phyloP scores from a whole-genome alignment of 2,329 filamentous ascomycete genomes.

The Fusarium sp. region DNA sequence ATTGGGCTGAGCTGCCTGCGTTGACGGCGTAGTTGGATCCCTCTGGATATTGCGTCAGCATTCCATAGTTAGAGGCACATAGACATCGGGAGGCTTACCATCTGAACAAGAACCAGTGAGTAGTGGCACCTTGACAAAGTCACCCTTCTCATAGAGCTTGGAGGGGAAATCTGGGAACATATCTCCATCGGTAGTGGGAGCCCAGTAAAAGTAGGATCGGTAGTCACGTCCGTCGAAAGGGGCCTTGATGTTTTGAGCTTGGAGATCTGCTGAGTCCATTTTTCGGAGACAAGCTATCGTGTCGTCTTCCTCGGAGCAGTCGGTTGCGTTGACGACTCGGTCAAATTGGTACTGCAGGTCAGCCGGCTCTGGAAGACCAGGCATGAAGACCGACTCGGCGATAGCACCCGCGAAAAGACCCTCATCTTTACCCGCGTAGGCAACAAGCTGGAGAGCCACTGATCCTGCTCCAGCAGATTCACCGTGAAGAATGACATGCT shows the following conservation, averaged over 20 bases:
- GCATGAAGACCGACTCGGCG: slow-evolving; percentile 63
- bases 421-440: slow-evolving; percentile 59
- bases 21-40: slow-evolving; percentile 60
- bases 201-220: slow-evolving; percentile 62
- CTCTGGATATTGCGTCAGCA: slow-evolving; percentile 50
- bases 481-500: slow-evolving; percentile 70
- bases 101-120: slow-evolving; percentile 60
- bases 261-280: slow-evolving; percentile 51
- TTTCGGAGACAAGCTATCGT: slow-evolving; percentile 58
- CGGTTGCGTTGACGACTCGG: slow-evolving; percentile 50
- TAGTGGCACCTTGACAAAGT: slow-evolving; percentile 59
- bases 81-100: slow-evolving; percentile 48
- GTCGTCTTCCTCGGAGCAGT: slow-evolving; percentile 51
- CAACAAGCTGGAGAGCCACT: slow-evolving; percentile 65
- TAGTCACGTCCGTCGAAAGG: slow-evolving; percentile 54
- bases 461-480: slow-evolving; percentile 71
- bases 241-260: slow-evolving; percentile 55
- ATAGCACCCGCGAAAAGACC: slow-evolving; percentile 60
- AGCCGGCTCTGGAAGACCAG: slow-evolving; percentile 57
- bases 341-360: slow-evolving; percentile 64
- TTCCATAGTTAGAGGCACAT: neutral
- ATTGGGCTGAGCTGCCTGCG: slow-evolving; percentile 50
- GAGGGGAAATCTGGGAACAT: slow-evolving; percentile 59
- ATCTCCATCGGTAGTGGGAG: slow-evolving; percentile 62
- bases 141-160: slow-evolving; percentile 53